Conservation (phyloP, 1,284 basidiomycete species). For the Neolentinus lepideus region DNA sequence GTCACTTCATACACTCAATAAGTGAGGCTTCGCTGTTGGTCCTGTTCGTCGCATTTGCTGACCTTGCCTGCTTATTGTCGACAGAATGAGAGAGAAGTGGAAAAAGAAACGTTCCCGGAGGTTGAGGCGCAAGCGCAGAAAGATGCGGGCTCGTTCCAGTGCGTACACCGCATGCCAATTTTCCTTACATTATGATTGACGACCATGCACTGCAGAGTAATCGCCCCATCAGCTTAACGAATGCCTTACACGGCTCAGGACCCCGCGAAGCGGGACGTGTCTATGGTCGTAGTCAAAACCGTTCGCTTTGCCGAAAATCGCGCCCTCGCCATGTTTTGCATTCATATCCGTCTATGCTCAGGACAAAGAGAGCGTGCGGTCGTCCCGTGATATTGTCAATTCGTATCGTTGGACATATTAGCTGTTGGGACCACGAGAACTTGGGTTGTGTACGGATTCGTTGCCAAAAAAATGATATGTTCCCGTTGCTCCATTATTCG, state of each 20-base stretch:
- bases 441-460: background rate
- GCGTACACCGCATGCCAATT: conserved; percentile 25
- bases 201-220: conserved; percentile 23
- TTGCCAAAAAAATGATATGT: background rate
- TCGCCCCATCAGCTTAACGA: conserved; percentile 19
- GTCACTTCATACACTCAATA: conserved; percentile 23
- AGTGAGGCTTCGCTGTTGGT: conserved; percentile 17
- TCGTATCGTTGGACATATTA: background rate
- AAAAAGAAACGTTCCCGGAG: conserved; percentile 87
- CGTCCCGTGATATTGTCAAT: background rate
- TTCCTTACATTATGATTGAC: conserved; percentile 1
- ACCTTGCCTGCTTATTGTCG: background rate
- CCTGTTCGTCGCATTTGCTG: conserved; percentile 1
- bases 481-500: background rate
- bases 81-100: conserved; percentile 86
- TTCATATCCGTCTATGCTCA: background rate
- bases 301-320: background rate
- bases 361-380: background rate
- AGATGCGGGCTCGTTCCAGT: conserved; percentile 89
- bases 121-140: conserved; percentile 84
- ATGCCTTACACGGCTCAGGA: conserved; percentile 9
- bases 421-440: background rate
- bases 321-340: background rate
- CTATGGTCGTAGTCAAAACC: background rate
- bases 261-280: background rate